These are phyloP conservation scores for Tulasnella sp. DNA, from an alignment of 768 basidiomycete species.

Conservation along the genomic window DNA sequence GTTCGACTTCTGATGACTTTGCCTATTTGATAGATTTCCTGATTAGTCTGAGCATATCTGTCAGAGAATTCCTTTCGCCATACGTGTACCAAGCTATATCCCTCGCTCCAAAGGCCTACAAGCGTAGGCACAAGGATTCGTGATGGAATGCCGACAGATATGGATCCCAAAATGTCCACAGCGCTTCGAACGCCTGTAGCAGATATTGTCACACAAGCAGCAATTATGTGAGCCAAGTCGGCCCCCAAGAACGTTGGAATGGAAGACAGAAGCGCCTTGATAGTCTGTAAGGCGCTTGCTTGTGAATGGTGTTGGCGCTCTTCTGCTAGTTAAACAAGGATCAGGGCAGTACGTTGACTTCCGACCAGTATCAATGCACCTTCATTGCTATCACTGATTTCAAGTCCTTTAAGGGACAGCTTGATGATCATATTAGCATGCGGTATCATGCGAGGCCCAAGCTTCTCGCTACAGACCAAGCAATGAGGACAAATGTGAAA, in stretches of 20 bases:
- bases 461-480: slow-evolving; percentile 39
- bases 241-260: slow-evolving; percentile 77
- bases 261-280: slow-evolving; percentile 58
- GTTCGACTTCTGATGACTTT: slow-evolving; percentile 23
- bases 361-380: too few species aligned
- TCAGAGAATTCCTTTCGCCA: not conserved
- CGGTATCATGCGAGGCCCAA: slow-evolving; percentile 84
- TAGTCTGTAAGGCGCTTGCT: slow-evolving; percentile 34
- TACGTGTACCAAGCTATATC: not conserved
- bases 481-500: too few species aligned
- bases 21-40: not conserved
- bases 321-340: too few species aligned
- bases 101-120: slow-evolving; percentile 2
- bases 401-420: slow-evolving; percentile 34
- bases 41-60: too few species aligned
- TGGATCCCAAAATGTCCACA: slow-evolving; percentile 15
- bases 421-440: slow-evolving; percentile 61
- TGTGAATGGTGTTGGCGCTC: slow-evolving; percentile 20
- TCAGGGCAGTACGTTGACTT: too few species aligned
- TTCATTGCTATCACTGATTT: slow-evolving; percentile 14
- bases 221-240: slow-evolving; percentile 46
- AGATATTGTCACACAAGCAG: not conserved
- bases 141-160: slow-evolving; percentile 10
- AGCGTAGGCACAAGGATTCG: slow-evolving; percentile 13
- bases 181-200: not conserved